Evolutionary conservation across 768 basidiomycete species (phyloP), one percentile per base, ranked within the genome.

Genomic region (Lactarius evosmus): DNA sequence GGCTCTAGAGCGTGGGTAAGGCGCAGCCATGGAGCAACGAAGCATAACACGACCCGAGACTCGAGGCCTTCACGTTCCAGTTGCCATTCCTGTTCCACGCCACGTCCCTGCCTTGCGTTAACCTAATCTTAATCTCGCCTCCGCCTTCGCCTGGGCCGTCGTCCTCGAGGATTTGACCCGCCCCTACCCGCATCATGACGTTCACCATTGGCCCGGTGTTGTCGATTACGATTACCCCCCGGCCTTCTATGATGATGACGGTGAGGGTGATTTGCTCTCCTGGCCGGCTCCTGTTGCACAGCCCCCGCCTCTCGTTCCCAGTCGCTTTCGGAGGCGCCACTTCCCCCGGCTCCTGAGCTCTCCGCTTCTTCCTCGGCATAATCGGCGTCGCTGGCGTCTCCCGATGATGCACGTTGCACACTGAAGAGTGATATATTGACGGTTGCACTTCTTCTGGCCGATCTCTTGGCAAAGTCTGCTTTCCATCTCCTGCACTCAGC

Each of bases 401-500:
- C 30, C 4, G 33, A 32, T 40, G 33, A 32, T 40, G 34, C 29
- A 50, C 50, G 40, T 38, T 44, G 32, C 14, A 38, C 32, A 34
- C 36, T 33, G 29, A 53, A 0, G 38, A 32, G 38, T 12, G 61
- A 27, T 9, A 58, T 25, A 11, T 14, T 63, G 9, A 38, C 9
- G 16, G 50, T 38, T 22, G 14, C 14, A 32, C 8, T 58, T 32
- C 50, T 60, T 29, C 38, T 50, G 41, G 50, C 12, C 27, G 17
- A 36, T 33, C 46, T n/a, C 55, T 44, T 66, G 16, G 56, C 30
- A 33, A 56, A 57, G 17, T 57, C 55, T 17, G n/a, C 33, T 51
- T 66, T 66, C 65, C 65, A 66, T 58, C 30, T 58, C 57, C 65
- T 66, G 56, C 33, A 12, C 34, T 60, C n/a, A 46, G 46, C 40